Evolutionary conservation across 2,329 filamentous ascomycete genomes (phyloP).

Genomic region (Ceratocystis ficicola): DNA sequence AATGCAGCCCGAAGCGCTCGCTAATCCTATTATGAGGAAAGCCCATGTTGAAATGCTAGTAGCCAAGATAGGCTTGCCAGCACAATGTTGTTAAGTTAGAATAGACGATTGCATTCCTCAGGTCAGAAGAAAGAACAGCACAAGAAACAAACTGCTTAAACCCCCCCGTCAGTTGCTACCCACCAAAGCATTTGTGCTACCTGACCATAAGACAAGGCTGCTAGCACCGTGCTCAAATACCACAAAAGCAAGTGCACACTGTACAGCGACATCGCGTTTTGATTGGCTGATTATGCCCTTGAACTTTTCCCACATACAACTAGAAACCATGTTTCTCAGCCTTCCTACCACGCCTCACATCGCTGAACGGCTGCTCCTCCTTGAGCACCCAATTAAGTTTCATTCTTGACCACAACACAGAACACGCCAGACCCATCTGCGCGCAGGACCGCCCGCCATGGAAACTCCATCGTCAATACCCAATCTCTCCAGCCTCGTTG

Average conservation of each 20-base stretch:
- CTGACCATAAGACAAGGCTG: background rate
- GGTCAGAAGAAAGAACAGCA: too few relatives aligned
- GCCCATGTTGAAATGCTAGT: too few relatives aligned
- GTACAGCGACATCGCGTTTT: background rate
- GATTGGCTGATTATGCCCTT: background rate
- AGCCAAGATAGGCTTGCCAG: too few relatives aligned
- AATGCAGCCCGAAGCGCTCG: too few relatives aligned
- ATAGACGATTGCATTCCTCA: too few relatives aligned
- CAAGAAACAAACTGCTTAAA: too few relatives aligned
- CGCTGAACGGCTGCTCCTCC: background rate
- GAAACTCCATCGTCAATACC: conserved; percentile 17
- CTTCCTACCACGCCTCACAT: background rate
- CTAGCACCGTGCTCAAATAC: background rate
- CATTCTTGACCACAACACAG: too few relatives aligned
- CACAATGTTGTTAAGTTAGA: too few relatives aligned
- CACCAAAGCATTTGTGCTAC: background rate
- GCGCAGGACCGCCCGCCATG: conserved; percentile 3
- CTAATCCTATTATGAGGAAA: too few relatives aligned
- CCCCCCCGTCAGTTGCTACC: background rate
- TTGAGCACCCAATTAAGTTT: background rate
- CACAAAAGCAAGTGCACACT: background rate
- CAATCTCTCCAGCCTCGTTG: conserved; percentile 20
- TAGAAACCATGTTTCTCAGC: background rate
- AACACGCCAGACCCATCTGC: background rate
- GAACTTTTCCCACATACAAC: background rate